Base-by-base conservation (phyloP, 2,329 filamentous ascomycete species). In the Exophiala viscosa region DNA sequence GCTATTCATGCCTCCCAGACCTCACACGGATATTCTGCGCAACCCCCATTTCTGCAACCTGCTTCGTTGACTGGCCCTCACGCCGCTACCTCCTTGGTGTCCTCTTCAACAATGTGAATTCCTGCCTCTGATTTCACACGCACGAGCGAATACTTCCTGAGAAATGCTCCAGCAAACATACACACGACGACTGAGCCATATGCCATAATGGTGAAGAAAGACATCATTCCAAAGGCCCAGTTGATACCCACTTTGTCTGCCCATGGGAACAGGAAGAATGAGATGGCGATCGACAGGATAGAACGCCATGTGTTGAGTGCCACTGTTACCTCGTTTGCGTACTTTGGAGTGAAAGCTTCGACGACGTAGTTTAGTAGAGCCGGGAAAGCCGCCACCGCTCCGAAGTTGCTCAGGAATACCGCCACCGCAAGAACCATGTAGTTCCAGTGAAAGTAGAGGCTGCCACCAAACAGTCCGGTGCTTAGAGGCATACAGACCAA, bases 401-500 rank as follows among this genome's bases (percentile, higher is more conserved):
- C 15, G 33, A 51, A 54, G 35, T 23, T 41, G 32, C 40, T 46
- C 6, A 50, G 40, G 46, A 50, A 54, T 13, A 46, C 14, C n/a
- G 20, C 34, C 3, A 54, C 14, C 7, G 52, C 52, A n/a, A 56
- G 50, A 5, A 48, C 48, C 43, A 47, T 48, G 15, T 34, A 49
- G 23, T 52, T 38, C 20, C 39, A 45, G 33, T 56, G 53, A 17
- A 45, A 48, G 14, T 53, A 23, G 14, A 55, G 36, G 23, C 31
- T 23, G 10, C 28, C 52, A 13, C 52, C 53, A 18, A 68, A 70
- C 10, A 73, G 52, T 10, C 68, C 69, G 14, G 72, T 59, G 2
- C 67, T 67, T 7, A 71, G 49, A 38, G 45, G 54, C 35, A 60
- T 63, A n/a, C 65, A 57, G 11, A 71, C 56, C 9, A 70, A 53